Conservation (phyloP, 164 flowering plant genomes). For the Dillenia turbinata region DNA sequence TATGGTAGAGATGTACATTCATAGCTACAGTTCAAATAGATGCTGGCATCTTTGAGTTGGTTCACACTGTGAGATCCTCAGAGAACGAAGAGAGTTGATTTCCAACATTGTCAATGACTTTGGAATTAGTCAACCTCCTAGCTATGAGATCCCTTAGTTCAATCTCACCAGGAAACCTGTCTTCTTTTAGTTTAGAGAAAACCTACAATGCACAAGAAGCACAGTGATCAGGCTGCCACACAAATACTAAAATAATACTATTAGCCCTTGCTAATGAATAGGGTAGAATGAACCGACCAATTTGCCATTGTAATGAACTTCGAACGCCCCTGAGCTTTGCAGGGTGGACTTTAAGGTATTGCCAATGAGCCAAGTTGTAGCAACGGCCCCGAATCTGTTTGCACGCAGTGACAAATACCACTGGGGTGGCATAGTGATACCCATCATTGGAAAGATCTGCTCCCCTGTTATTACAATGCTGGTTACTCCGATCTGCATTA, state of each 20-base stretch:
- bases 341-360: slow-evolving; percentile 70
- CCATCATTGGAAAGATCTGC: slow-evolving; percentile 77
- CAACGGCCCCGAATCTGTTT: slow-evolving; percentile 83
- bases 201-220: slow-evolving; percentile 34
- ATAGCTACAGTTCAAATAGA: too few relatives aligned
- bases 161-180: slow-evolving; percentile 72
- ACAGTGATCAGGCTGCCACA: neutral
- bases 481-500: slow-evolving; percentile 63
- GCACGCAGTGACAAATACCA: slow-evolving; percentile 79
- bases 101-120: slow-evolving; percentile 30
- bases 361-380: slow-evolving; percentile 86
- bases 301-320: slow-evolving; percentile 65
- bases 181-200: slow-evolving; percentile 71
- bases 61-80: too few relatives aligned
- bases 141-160: slow-evolving; percentile 64
- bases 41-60: too few relatives aligned
- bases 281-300: slow-evolving; percentile 36
- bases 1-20: too few relatives aligned
- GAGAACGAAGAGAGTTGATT: too few relatives aligned
- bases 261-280: neutral
- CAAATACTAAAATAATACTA: neutral
- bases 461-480: slow-evolving; percentile 76
- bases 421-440: slow-evolving; percentile 63
- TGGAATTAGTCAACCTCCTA: slow-evolving; percentile 32
- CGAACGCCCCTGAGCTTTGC: slow-evolving; percentile 93